Evolutionary conservation across 164 flowering plant genomes (phyloP).

Genomic region (Annona squamosa): DNA sequence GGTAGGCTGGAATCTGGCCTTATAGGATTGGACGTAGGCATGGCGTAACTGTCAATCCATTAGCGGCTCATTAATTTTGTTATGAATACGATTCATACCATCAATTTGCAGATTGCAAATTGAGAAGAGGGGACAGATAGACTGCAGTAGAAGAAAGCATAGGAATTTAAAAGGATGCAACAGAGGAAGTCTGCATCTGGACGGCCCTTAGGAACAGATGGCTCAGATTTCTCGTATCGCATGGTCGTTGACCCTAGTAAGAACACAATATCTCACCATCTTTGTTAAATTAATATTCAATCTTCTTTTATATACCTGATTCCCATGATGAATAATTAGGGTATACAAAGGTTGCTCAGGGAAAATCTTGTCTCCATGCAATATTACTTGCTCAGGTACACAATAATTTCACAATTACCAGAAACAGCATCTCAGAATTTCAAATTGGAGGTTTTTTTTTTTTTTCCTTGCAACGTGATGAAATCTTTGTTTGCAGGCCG

Average conservation of each 20-base stretch:
- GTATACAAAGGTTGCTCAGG: slow-evolving; percentile 64
- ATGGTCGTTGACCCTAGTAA: slow-evolving; percentile 92
- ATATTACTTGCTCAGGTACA: slow-evolving; percentile 53
- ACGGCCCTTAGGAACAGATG: slow-evolving; percentile 88
- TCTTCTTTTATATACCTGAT: background rate
- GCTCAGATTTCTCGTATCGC: slow-evolving; percentile 95
- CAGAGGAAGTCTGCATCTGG: slow-evolving; percentile 43
- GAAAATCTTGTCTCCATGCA: slow-evolving; percentile 46
- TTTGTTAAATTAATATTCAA: background rate
- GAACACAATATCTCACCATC: slow-evolving; percentile 1
- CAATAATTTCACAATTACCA: background rate
- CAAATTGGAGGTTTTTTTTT: background rate
- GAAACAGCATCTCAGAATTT: background rate
- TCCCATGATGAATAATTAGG: slow-evolving; percentile 30
- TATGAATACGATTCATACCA: too few relatives aligned
- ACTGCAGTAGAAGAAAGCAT: background rate
- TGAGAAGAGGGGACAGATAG: background rate
- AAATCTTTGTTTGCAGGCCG: slow-evolving; percentile 30
- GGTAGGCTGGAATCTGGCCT: too few relatives aligned
- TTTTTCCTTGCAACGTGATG: background rate
- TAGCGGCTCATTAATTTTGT: too few relatives aligned
- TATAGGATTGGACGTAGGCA: too few relatives aligned
- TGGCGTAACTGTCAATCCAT: too few relatives aligned
- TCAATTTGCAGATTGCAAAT: background rate
- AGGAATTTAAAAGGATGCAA: slow-evolving; percentile 30